phyloP scores from a whole-genome alignment of 768 basidiomycete genomes.

The Boletus tomentosulus region DNA sequence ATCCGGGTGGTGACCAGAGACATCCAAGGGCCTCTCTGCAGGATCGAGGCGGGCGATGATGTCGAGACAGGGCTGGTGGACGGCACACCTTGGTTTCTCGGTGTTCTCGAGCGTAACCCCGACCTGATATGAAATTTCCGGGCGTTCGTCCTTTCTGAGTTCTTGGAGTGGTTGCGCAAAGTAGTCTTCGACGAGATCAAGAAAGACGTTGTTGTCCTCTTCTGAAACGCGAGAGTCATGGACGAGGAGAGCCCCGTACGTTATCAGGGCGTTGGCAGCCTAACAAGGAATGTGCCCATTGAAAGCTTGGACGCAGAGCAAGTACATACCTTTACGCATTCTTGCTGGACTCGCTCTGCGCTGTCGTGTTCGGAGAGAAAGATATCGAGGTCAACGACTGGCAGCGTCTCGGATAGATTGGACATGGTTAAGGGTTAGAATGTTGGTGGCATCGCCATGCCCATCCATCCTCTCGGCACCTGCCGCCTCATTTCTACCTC shows the following conservation, averaged over 20 bases:
- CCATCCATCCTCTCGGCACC: conserved; percentile 20
- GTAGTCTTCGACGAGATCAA: conserved; percentile 92
- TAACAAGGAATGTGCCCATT: conserved; percentile 23
- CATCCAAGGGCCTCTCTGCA: conserved; percentile 81
- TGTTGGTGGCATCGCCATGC: not conserved
- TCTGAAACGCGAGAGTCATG: conserved; percentile 83
- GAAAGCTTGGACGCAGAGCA: not conserved
- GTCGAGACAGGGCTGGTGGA: conserved; percentile 74
- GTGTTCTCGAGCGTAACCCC: conserved; percentile 97
- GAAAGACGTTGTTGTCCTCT: conserved; percentile 73
- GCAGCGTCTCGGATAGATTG: conserved; percentile 48
- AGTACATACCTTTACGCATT: conserved; percentile 57
- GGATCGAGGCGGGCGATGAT: conserved; percentile 77
- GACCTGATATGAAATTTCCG: conserved; percentile 86
- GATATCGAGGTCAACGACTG: conserved; percentile 74
- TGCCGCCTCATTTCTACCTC: conserved; percentile 27
- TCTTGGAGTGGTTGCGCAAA: conserved; percentile 66
- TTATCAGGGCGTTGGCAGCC: conserved; percentile 79
- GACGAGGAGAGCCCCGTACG: conserved; percentile 82
- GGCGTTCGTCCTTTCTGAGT: conserved; percentile 74
- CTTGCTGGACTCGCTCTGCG: conserved; percentile 48
- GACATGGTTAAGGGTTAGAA: conserved; percentile 27
- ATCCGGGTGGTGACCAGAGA: conserved; percentile 74
- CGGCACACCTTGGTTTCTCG: conserved; percentile 85
- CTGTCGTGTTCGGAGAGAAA: conserved; percentile 47